Base-by-base conservation (phyloP, 2,329 filamentous ascomycete genomes). In the Xylariaceae sp. region DNA sequence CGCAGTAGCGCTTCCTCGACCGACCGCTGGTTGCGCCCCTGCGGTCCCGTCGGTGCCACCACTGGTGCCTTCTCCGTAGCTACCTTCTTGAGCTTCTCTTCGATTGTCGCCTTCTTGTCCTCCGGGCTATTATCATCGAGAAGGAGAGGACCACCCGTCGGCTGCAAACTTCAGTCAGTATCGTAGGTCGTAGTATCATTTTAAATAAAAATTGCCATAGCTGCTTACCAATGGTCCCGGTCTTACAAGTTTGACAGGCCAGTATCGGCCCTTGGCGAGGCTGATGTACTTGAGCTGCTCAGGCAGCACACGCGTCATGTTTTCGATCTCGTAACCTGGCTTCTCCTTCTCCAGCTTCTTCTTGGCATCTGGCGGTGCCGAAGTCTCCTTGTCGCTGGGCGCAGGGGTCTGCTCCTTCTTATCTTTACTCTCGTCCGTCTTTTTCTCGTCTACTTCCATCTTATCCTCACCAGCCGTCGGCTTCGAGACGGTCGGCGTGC, bases 321-420 rank as follows among this genome's bases (percentile, higher is more conserved):
- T 99, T 68, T 94, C 89, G 56, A 99, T 82, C 59, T 97, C 91
- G 69, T 94, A 97, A 61, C 94, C 94, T 53, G 96, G 82, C 82
- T 96, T 97, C 76, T 99, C 94, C 77, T 94, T 95, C 73, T 97
- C 91, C 0, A 78, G 76, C 79, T 94, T 95, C 81, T 95, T 96
- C 82, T 93, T 96, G 36, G 78, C 74, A 13, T 86, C 82, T 38
- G 79, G 74, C 28, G 73, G 62, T 12, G 74, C 69, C 1, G 75
- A 71, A 2, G 70, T 65, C 47, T 88, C 84, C 69, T 86, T 86
- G 42, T 86, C 77, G 40, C 78, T 78, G 0, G 66, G 68, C 6
- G 70, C 66, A n/a, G 68, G 66, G 12, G 58, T 71, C 13, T 81
- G 79, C n/a, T 69, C 71, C 34, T 80, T 79, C 60, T 85, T 81